Conservation (phyloP, 371 early-diverging fungal species). For the Mycotypha africana region DNA sequence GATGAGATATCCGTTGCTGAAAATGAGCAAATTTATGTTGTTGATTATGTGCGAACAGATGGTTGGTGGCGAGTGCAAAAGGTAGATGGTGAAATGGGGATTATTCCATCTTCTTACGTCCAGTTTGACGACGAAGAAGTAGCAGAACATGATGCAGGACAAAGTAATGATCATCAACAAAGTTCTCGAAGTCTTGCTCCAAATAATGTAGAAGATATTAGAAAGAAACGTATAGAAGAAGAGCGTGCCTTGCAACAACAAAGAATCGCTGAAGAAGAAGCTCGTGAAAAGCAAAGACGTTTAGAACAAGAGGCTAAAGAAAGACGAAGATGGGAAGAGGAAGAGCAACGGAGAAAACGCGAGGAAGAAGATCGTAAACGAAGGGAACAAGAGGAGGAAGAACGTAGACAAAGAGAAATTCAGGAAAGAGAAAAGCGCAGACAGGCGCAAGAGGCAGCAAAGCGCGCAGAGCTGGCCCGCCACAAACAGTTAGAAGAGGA, state of each 20-base stretch:
- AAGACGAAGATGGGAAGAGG: slow-evolving; percentile 8
- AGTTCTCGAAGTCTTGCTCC: no score
- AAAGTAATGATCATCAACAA: no score
- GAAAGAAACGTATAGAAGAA: neutral
- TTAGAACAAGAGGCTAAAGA: slow-evolving; percentile 1
- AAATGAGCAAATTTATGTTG: slow-evolving; percentile 65
- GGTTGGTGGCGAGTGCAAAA: slow-evolving; percentile 69
- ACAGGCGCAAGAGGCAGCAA: neutral
- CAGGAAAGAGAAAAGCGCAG: slow-evolving; percentile 3
- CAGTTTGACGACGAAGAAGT: slow-evolving; percentile 30
- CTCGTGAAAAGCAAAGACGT: slow-evolving; percentile 3
- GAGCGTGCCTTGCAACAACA: slow-evolving; percentile 24
- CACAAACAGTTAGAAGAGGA: slow-evolving; percentile 36
- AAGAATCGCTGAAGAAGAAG: slow-evolving; percentile 12
- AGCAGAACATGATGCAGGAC: neutral
- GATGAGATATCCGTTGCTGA: slow-evolving; percentile 71
- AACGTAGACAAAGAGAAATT: slow-evolving; percentile 12
- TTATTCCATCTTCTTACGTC: slow-evolving; percentile 54
- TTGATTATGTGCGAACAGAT: slow-evolving; percentile 57
- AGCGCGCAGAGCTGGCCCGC: slow-evolving; percentile 19
- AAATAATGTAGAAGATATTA: neutral
- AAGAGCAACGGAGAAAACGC: slow-evolving; percentile 17
- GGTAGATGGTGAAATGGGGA: slow-evolving; percentile 33
- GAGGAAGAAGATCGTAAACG: slow-evolving; percentile 19
- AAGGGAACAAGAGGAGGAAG: slow-evolving; percentile 22